phyloP scores from a whole-genome alignment of 768 basidiomycete species.

The Pleurotus giganteus region DNA sequence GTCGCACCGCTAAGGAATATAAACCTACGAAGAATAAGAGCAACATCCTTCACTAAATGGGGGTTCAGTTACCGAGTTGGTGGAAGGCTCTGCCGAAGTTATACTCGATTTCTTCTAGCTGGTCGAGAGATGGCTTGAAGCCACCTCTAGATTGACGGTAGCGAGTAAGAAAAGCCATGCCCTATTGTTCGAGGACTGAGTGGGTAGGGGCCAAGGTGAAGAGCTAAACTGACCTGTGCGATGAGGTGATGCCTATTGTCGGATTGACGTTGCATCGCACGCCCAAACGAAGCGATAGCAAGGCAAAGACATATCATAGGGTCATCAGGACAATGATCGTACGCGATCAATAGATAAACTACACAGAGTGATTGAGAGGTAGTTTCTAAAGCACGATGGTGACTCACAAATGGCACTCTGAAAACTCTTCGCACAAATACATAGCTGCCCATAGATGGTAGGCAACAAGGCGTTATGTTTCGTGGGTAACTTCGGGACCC shows the following conservation, averaged over 20 bases:
- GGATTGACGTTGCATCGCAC: constrained; percentile 90
- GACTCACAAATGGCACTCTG: constrained; percentile 87
- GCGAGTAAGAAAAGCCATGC: constrained; percentile 77
- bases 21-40: constrained; percentile 49
- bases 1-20: constrained; percentile 75
- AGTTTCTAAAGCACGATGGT: neutral
- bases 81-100: constrained; percentile 94
- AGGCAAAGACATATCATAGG: constrained; percentile 83
- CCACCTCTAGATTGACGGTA: constrained; percentile 68
- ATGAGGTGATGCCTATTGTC: constrained; percentile 93
- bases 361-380: neutral
- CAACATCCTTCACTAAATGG: neutral
- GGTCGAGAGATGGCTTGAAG: constrained; percentile 26
- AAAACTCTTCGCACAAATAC: constrained; percentile 82
- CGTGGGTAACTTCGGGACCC: constrained; percentile 47
- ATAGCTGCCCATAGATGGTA: constrained; percentile 78
- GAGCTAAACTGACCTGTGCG: constrained; percentile 45
- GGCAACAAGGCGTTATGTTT: constrained; percentile 71
- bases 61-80: constrained; percentile 65
- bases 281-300: constrained; percentile 81
- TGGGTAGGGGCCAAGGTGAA: neutral
- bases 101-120: constrained; percentile 79
- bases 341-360: constrained; percentile 91
- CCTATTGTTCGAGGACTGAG: constrained; percentile 38
- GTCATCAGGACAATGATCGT: constrained; percentile 80